Evolutionary conservation across 1,284 basidiomycete genomes (phyloP).

Genomic region (Irpex sp.): DNA sequence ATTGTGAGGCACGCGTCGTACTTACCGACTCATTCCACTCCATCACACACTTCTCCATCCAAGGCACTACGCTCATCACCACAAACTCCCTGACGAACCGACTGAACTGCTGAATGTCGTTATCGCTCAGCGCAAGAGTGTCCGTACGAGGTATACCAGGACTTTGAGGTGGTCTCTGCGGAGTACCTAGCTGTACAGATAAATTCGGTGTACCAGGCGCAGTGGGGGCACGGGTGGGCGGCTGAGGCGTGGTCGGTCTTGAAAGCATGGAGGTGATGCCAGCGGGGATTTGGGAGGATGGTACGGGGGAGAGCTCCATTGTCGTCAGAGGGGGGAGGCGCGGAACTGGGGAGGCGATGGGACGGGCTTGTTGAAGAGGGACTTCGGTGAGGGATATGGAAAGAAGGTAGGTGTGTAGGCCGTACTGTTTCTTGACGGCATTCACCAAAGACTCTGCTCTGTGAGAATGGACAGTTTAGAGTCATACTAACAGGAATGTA

Average conservation of each 20-base stretch:
- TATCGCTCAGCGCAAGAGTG: slow-evolving; percentile 48
- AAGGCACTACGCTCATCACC: slow-evolving; percentile 88
- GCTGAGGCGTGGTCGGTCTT: slow-evolving; percentile 13
- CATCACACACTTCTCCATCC: slow-evolving; percentile 92
- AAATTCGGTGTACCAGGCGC: not conserved
- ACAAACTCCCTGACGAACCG: slow-evolving; percentile 89
- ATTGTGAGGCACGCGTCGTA: slow-evolving; percentile 6
- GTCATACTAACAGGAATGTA: not conserved
- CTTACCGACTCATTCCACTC: slow-evolving; percentile 91
- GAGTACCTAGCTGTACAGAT: not conserved
- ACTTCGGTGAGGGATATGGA: slow-evolving; percentile 52
- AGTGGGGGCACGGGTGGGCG: not conserved
- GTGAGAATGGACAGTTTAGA: not conserved
- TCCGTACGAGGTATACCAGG: slow-evolving; percentile 9
- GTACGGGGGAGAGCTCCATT: slow-evolving; percentile 20
- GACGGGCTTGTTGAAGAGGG: slow-evolving; percentile 58
- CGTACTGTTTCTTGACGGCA: slow-evolving; percentile 80
- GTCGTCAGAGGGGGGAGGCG: slow-evolving; percentile 55
- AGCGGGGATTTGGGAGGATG: slow-evolving; percentile 18
- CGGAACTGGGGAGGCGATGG: slow-evolving; percentile 60
- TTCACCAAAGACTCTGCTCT: slow-evolving; percentile 76
- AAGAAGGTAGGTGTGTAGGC: slow-evolving; percentile 69
- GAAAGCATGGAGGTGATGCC: slow-evolving; percentile 5
- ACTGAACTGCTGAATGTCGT: slow-evolving; percentile 79
- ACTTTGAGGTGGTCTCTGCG: slow-evolving; percentile 6